Conservation (phyloP, 768 basidiomycete species). For the Boletus coccyginus region DNA sequence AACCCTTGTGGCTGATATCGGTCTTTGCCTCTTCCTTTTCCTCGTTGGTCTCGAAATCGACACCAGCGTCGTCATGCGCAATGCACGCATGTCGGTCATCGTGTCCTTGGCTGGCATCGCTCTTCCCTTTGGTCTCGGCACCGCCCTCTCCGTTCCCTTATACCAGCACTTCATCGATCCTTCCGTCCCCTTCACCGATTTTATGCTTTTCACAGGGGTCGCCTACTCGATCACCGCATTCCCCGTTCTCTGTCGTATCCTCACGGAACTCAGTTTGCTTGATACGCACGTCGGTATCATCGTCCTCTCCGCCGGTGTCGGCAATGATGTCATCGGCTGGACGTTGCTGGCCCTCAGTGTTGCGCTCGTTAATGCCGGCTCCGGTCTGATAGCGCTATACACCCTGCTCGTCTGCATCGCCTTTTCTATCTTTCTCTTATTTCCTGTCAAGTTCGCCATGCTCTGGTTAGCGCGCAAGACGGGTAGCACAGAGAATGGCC, state of each 20-base stretch:
- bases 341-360: slow-evolving; percentile 84
- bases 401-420: slow-evolving; percentile 78
- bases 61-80: slow-evolving; percentile 68
- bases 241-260: slow-evolving; percentile 81
- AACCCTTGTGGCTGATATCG: slow-evolving; percentile 85
- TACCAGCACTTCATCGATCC: slow-evolving; percentile 57
- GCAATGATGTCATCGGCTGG: slow-evolving; percentile 88
- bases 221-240: slow-evolving; percentile 89
- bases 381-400: slow-evolving; percentile 81
- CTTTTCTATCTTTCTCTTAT: slow-evolving; percentile 75
- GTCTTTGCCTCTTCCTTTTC: slow-evolving; percentile 85
- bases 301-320: slow-evolving; percentile 90
- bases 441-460: slow-evolving; percentile 60
- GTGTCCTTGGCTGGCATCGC: slow-evolving; percentile 83
- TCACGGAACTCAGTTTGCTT: slow-evolving; percentile 87
- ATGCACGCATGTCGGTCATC: slow-evolving; percentile 61
- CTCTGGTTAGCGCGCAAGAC: slow-evolving; percentile 73
- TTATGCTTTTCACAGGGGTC: slow-evolving; percentile 92
- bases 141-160: slow-evolving; percentile 61
- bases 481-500: slow-evolving; percentile 78
- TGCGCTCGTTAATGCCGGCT: slow-evolving; percentile 85
- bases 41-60: slow-evolving; percentile 95
- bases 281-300: slow-evolving; percentile 92
- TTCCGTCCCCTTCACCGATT: slow-evolving; percentile 74
- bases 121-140: slow-evolving; percentile 85